phyloP scores from a whole-genome alignment of 75 land plant genomes.

The Larix kaempferi region DNA sequence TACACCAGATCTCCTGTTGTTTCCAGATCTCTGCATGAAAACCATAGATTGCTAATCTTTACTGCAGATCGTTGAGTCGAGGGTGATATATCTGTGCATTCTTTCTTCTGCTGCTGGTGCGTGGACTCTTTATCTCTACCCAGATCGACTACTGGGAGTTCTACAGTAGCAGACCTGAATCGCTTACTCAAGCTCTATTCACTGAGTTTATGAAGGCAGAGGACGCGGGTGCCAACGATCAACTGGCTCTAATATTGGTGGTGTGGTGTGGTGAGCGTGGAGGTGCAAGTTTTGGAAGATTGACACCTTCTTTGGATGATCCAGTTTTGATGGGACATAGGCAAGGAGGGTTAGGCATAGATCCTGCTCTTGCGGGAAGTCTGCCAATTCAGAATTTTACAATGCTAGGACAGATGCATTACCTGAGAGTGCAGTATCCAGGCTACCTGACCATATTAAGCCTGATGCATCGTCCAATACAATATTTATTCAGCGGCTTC shows the following conservation, averaged over 20 bases:
- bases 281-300: not conserved
- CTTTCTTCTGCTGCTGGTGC: no score
- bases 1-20: no score
- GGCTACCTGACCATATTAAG: not conserved
- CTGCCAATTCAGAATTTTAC: constrained; percentile 20
- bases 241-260: constrained; percentile 8
- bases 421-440: not conserved
- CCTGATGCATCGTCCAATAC: constrained; percentile 30
- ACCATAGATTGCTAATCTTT: no score
- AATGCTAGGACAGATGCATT: constrained; percentile 14
- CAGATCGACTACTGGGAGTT: no score
- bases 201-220: no score
- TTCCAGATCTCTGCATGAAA: no score
- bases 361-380: constrained; percentile 19
- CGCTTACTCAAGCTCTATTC: no score
- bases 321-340: constrained; percentile 23
- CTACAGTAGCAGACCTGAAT: no score
- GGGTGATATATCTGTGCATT: no score
- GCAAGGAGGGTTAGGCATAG: constrained; percentile 23
- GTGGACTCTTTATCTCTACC: no score
- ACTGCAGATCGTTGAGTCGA: no score
- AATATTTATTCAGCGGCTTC: constrained; percentile 77
- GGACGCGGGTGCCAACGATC: no score
- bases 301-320: constrained; percentile 19
- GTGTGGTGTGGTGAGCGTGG: constrained; percentile 1